Evolutionary conservation across 2,329 filamentous ascomycete species (phyloP), one percentile per base, ranked within the genome.

Genomic region (Xylariaceae sp.): DNA sequence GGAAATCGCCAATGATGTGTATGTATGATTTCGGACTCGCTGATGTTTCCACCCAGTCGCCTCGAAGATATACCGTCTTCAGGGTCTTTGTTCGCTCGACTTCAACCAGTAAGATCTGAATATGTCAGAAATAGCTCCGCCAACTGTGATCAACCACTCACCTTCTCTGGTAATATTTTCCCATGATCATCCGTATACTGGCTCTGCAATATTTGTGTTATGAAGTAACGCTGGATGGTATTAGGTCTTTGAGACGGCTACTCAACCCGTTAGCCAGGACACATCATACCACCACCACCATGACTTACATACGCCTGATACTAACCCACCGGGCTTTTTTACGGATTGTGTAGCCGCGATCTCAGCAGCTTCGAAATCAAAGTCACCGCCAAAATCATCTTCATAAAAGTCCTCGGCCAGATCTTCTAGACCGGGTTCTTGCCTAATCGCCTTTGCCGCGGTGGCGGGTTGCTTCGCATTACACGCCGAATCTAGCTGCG

Each of bases 221-320:
- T 83, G 64, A 92, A 79, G 76, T 96, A 96, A 66, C 93, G 88
- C 75, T 96, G 91, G 70, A 96, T 95, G 52, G 87, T 84, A 77
- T 85, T 87, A 67, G 81, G 77, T 73, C 87, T 88, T 72, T 81
- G 77, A 72, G 78, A 82, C 75, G 82, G 84, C 88, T 89, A 83
- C 79, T 78, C 74, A 76, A 75, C 72, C 71, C 77, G 79, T 92
- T 87, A 92, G 89, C 77, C 80, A 76, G 67, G 71, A 68, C 63
- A 63, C 57, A 66, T 63, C 10, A 47, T 64, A 59, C 62, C 62
- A 64, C 66, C 69, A 60, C 57, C 64, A 64, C 65, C 63, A 56
- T 63, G 65, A 69, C 68, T 67, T 78, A 86, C 83, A 74, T 85
- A 87, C 84, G 79, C 74, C 74, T 66, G 76, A 68, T 60, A 77